A percentile compares a stretch with the other conserved stretches of the same genome.
These are phyloP conservation scores for Komagataella kurtzmanii DNA, from an alignment of 805 yeast species.

Conservation along the genomic window DNA sequence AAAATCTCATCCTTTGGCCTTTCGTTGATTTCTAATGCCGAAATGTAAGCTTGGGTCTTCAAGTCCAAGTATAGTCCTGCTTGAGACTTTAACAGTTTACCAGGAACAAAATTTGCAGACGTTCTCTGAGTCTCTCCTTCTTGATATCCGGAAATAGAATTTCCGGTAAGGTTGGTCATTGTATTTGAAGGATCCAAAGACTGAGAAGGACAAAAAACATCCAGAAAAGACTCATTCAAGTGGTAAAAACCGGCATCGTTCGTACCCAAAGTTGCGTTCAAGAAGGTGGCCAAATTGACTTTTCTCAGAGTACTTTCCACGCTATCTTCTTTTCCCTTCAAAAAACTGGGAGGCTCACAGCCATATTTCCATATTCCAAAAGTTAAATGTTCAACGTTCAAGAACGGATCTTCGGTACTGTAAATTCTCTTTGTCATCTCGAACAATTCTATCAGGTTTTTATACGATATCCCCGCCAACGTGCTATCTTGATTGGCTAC, in stretches of 20 bases:
- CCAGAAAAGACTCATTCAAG: conserved; percentile 73
- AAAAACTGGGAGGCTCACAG: conserved; percentile 40
- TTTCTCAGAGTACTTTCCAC: conserved; percentile 60
- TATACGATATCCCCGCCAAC: conserved; percentile 49
- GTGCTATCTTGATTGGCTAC: conserved; percentile 55
- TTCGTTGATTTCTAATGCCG: conserved; percentile 62
- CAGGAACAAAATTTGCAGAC: conserved; percentile 1
- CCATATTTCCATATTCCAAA: conserved; percentile 62
- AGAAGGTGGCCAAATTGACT: conserved; percentile 77
- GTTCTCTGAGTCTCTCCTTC: conserved; percentile 10
- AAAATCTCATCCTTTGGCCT: conserved; percentile 53
- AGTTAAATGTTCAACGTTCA: conserved; percentile 55
- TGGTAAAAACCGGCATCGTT: conserved; percentile 80
- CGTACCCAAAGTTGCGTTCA: conserved; percentile 76
- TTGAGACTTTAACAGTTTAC: conserved; percentile 57
- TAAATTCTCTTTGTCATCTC: conserved; percentile 66
- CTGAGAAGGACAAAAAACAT: conserved; percentile 74
- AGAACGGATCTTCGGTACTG: conserved; percentile 54
- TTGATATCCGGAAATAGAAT: not conserved
- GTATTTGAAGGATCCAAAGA: conserved; percentile 31
- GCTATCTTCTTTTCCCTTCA: conserved; percentile 48
- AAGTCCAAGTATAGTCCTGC: conserved; percentile 71
- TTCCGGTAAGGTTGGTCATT: conserved; percentile 11
- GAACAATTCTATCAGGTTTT: conserved; percentile 59
- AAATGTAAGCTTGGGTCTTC: conserved; percentile 90